Conservation (phyloP, 805 yeast species). For the Tetrapisispora iriomotensis region DNA sequence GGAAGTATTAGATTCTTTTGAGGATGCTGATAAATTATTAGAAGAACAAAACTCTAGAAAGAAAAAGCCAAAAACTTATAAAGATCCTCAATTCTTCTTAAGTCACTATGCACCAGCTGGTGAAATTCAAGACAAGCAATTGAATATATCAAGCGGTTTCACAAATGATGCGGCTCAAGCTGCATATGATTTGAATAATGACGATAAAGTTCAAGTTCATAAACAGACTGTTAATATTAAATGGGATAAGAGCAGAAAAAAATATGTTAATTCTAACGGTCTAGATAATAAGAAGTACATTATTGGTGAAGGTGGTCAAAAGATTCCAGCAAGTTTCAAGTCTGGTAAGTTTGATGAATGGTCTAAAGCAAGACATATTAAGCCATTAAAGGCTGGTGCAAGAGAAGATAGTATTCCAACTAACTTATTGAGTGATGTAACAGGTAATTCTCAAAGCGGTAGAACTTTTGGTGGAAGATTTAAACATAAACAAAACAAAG, state of each 20-base stretch:
- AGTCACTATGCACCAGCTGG: constrained; percentile 83
- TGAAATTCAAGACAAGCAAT: constrained; percentile 75
- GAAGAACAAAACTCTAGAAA: constrained; percentile 17
- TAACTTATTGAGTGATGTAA: constrained; percentile 28
- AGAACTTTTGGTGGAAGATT: constrained; percentile 37
- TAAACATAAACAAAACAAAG: constrained; percentile 62
- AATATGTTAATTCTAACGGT: constrained; percentile 72
- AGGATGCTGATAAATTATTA: constrained; percentile 31
- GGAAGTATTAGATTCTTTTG: constrained; percentile 31
- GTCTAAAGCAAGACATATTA: constrained; percentile 61
- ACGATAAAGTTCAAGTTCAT: constrained; percentile 56
- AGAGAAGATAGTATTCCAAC: constrained; percentile 34
- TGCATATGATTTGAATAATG: constrained; percentile 76
- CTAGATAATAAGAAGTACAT: constrained; percentile 71
- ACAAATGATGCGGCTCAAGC: constrained; percentile 79
- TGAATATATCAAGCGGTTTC: constrained; percentile 48
- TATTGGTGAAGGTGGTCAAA: constrained; percentile 89
- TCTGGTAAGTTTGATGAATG: constrained; percentile 90
- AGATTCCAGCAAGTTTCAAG: constrained; percentile 81
- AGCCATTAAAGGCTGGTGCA: constrained; percentile 40
- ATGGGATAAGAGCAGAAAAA: constrained; percentile 93
- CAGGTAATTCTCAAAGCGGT: constrained; percentile 3
- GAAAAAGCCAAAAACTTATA: constrained; percentile 41
- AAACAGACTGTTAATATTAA: constrained; percentile 58
- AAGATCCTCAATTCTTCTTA: constrained; percentile 72